These are phyloP conservation scores for Gossypium turneri DNA, from an alignment of 345 rosid genomes.

Conservation along the genomic window DNA sequence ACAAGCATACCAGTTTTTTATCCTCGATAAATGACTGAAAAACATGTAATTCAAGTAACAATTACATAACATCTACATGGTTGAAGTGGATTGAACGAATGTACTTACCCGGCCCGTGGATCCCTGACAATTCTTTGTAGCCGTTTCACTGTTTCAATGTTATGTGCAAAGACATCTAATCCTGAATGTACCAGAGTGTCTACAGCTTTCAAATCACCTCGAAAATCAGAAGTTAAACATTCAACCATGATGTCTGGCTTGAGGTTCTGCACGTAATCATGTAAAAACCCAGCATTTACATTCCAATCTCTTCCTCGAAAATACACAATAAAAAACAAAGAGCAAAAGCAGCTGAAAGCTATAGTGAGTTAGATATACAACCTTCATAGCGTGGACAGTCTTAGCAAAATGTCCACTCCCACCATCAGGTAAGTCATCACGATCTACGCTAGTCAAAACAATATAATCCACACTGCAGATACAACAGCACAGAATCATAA, in stretches of 20 bases:
- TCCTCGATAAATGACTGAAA: background rate
- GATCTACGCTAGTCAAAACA: constrained; percentile 95
- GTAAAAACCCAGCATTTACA: constrained; percentile 7
- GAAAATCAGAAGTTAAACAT: constrained; percentile 95
- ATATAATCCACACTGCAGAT: constrained; percentile 84
- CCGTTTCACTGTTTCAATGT: constrained; percentile 88
- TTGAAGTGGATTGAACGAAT: background rate
- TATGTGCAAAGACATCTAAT: constrained; percentile 94
- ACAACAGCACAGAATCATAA: constrained; percentile 1
- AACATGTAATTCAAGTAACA: background rate
- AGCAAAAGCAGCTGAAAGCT: background rate
- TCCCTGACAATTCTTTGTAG: constrained; percentile 96
- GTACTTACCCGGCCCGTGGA: constrained; percentile 90
- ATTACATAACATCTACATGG: background rate
- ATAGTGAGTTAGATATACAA: constrained; percentile 21
- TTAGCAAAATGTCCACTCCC: constrained; percentile 97
- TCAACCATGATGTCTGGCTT: constrained; percentile 95
- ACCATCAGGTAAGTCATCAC: constrained; percentile 96
- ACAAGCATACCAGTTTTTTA: background rate
- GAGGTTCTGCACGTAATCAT: constrained; percentile 47
- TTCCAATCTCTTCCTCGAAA: background rate
- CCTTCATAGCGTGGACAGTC: constrained; percentile 94
- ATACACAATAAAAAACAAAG: background rate
- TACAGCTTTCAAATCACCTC: constrained; percentile 83
- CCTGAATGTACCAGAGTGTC: constrained; percentile 75